These are phyloP conservation scores for Podospora sp. DNA, from an alignment of 495 filamentous ascomycete species.

Conservation along the genomic window DNA sequence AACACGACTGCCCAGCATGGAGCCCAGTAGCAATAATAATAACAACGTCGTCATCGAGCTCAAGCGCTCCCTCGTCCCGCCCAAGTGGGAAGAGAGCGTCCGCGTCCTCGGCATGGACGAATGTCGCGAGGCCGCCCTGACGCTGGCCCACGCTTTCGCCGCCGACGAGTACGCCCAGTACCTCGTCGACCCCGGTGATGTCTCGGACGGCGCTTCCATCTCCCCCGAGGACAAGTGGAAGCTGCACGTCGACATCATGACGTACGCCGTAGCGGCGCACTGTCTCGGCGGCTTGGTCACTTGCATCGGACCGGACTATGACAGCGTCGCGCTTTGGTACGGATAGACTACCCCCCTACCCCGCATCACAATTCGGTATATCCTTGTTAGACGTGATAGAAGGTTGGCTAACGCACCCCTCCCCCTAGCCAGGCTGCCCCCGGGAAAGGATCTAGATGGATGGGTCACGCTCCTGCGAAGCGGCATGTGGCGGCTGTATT, in stretches of 20 bases:
- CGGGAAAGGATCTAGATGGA: conserved; percentile 72
- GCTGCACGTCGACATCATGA: conserved; percentile 72
- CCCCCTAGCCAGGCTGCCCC: conserved; percentile 65
- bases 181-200: conserved; percentile 68
- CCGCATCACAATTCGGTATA: too few species aligned
- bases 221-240: conserved; percentile 64
- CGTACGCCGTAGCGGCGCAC: conserved; percentile 72
- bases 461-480: conserved; percentile 67
- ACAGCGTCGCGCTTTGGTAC: conserved; percentile 78
- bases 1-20: conserved; percentile 35
- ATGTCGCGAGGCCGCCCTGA: conserved; percentile 65
- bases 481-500: conserved; percentile 73
- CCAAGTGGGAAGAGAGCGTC: conserved; percentile 52
- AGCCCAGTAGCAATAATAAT: conserved; percentile 34
- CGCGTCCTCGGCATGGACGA: conserved; percentile 62
- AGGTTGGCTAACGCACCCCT: neutral
- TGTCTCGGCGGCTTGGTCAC: conserved; percentile 70
- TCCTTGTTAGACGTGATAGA: neutral
- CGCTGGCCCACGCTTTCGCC: conserved; percentile 74
- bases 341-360: too few species aligned
- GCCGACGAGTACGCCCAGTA: conserved; percentile 73
- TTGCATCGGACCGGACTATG: conserved; percentile 71
- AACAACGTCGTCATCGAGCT: conserved; percentile 39
- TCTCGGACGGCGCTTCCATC: conserved; percentile 39
- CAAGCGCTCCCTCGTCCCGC: conserved; percentile 53